Evolutionary conservation across 2,329 filamentous ascomycete species (phyloP).

Genomic region (Arthrocladium fulminans): DNA sequence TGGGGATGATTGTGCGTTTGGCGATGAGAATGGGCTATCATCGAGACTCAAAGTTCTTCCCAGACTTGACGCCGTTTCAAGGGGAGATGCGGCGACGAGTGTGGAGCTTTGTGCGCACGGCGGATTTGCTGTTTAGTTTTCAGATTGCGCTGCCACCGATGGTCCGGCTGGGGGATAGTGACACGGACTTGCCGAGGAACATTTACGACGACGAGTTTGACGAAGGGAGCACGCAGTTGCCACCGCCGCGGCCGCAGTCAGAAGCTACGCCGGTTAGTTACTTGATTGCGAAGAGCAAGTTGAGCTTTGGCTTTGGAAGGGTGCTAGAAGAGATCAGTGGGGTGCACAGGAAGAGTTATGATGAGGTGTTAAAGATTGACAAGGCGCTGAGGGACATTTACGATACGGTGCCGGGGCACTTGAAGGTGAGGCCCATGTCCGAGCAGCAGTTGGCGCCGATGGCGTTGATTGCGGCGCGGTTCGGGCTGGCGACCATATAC

Average conservation of each 20-base stretch:
- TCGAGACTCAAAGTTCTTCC: constrained; percentile 51
- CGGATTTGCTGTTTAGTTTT: constrained; percentile 57
- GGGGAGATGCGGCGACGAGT: constrained; percentile 49
- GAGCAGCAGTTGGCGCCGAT: constrained; percentile 62
- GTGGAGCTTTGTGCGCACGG: constrained; percentile 45
- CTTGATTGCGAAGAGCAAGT: constrained; percentile 38
- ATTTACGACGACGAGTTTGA: constrained; percentile 58
- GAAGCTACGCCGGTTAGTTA: constrained; percentile 51
- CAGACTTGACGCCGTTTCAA: constrained; percentile 51
- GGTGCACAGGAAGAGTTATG: constrained; percentile 43
- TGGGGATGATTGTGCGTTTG: constrained; percentile 51
- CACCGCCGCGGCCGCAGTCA: constrained; percentile 46
- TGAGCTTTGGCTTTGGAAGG: constrained; percentile 36
- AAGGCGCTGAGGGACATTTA: constrained; percentile 47
- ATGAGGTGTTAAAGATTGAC: constrained; percentile 54
- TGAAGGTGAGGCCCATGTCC: constrained; percentile 66
- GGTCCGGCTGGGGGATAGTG: constrained; percentile 54
- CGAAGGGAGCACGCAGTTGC: constrained; percentile 47
- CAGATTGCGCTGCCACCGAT: constrained; percentile 60
- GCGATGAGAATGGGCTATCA: constrained; percentile 61
- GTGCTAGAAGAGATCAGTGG: constrained; percentile 37
- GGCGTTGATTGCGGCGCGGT: constrained; percentile 66
- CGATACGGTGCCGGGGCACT: constrained; percentile 65
- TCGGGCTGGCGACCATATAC: constrained; percentile 74
- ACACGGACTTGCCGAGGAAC: constrained; percentile 54